Conservation (phyloP, 768 basidiomycete species). For the Nidularia pulvinata region DNA sequence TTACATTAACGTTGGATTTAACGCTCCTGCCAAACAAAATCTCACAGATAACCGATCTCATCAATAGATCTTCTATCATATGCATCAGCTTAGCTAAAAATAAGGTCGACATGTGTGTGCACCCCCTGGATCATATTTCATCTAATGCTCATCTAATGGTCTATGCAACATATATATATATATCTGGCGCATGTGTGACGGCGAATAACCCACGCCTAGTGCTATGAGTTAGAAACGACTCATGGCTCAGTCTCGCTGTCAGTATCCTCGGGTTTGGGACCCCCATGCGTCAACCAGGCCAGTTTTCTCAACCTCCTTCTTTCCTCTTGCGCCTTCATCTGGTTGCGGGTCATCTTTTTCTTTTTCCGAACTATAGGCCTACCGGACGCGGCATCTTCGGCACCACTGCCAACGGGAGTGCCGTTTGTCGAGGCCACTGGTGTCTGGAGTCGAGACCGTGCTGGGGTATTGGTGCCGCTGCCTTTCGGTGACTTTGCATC, state of each 20-base stretch:
- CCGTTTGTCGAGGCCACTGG: constrained; percentile 68
- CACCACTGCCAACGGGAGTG: constrained; percentile 82
- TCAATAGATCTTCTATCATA: no score
- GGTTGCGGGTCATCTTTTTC: constrained; percentile 91
- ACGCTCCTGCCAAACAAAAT: no score
- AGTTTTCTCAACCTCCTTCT: constrained; percentile 78
- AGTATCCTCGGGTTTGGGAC: constrained; percentile 81
- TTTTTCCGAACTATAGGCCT: constrained; percentile 65
- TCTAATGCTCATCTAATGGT: no score
- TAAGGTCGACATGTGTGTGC: no score
- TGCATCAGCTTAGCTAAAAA: no score
- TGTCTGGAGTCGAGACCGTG: constrained; percentile 66
- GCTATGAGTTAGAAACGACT: no score
- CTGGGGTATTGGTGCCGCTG: constrained; percentile 72
- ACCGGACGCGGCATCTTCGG: constrained; percentile 47
- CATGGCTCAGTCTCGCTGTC: constrained; percentile 48
- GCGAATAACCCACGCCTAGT: no score
- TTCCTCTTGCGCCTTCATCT: constrained; percentile 88
- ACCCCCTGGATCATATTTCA: no score
- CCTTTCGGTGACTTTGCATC: constrained; percentile 70
- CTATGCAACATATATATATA: no score
- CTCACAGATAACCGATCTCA: no score
- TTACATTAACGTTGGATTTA: no score
- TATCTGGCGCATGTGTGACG: no score
- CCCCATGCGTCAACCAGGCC: constrained; percentile 82